phyloP scores from a whole-genome alignment of 352 stramenopile species.

The Phytophthora capsici region DNA sequence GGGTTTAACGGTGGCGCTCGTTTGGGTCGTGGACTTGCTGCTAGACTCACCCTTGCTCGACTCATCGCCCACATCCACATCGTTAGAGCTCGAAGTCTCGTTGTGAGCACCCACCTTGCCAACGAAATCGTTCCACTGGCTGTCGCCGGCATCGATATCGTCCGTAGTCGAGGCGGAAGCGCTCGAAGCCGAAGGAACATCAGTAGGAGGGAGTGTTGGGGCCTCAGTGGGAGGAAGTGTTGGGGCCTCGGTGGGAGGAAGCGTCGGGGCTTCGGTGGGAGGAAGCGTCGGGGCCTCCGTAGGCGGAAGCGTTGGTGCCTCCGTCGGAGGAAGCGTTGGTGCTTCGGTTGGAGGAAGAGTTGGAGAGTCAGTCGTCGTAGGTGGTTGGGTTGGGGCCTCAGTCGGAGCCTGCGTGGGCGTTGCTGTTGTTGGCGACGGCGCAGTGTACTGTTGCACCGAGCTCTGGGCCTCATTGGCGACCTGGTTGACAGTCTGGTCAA shows the following conservation, averaged over 20 bases:
- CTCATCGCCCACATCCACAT: slow-evolving; percentile 24
- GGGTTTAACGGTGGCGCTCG: slow-evolving; percentile 4
- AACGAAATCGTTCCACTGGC: slow-evolving; percentile 29
- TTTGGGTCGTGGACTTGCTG: slow-evolving; percentile 6
- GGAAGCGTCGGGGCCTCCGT: slow-evolving; percentile 18
- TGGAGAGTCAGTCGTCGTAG: slow-evolving; percentile 15
- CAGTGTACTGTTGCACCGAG: slow-evolving; percentile 21
- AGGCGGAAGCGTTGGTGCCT: slow-evolving; percentile 6
- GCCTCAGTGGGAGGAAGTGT: slow-evolving; percentile 11
- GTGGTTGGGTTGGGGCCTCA: slow-evolving; percentile 17
- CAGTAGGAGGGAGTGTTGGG: slow-evolving; percentile 13
- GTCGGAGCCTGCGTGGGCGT: slow-evolving; percentile 24
- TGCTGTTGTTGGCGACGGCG: slow-evolving; percentile 21
- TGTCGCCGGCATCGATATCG: slow-evolving; percentile 21
- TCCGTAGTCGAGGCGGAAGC: slow-evolving; percentile 14
- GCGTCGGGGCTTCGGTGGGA: slow-evolving; percentile 18
- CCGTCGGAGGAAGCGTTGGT: slow-evolving; percentile 1
- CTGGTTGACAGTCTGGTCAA: slow-evolving; percentile 32
- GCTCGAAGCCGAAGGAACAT: slow-evolving; percentile 25
- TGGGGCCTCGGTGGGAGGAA: slow-evolving; percentile 16
- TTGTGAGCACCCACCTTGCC: slow-evolving; percentile 26
- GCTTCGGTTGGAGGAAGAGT: slow-evolving; percentile 17
- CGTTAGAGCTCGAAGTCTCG: slow-evolving; percentile 22
- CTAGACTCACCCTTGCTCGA: slow-evolving; percentile 12
- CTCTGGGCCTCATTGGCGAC: slow-evolving; percentile 24